Percentiles rank a stretch among this genome's conserved stretches.
phyloP scores from a whole-genome alignment of 208 protist species.

The Leishmania mexicana region DNA sequence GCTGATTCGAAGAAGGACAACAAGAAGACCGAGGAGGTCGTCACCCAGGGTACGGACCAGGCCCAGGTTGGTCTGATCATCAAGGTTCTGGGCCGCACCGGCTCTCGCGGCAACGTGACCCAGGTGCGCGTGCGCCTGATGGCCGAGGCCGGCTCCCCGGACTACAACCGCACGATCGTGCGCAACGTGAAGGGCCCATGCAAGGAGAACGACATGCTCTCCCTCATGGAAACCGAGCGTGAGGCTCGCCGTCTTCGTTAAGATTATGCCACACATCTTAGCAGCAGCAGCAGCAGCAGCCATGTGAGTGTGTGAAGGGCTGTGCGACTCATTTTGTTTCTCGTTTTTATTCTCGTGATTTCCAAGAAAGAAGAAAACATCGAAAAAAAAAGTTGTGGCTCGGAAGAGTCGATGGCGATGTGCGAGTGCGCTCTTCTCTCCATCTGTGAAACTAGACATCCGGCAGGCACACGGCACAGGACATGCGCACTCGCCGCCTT shows the following conservation, averaged over 20 bases:
- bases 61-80: constrained; percentile 96
- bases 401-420: neutral
- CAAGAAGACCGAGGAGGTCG: constrained; percentile 87
- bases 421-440: neutral
- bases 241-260: constrained; percentile 97
- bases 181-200: constrained; percentile 99
- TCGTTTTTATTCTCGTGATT: constrained; percentile 27
- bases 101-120: constrained; percentile 99
- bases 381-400: neutral
- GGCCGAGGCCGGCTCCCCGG: constrained; percentile 82
- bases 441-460: neutral
- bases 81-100: constrained; percentile 99
- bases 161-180: constrained; percentile 96
- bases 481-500: neutral
- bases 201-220: constrained; percentile 98
- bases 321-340: constrained; percentile 16
- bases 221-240: constrained; percentile 99
- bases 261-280: neutral
- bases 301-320: neutral
- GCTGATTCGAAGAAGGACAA: constrained; percentile 88
- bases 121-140: constrained; percentile 97
- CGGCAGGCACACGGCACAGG: neutral
- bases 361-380: neutral
- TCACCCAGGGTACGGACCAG: constrained; percentile 69
- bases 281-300: constrained; percentile 3